Base-by-base conservation (phyloP, 805 yeast species). In the Ogataea saltuana region DNA sequence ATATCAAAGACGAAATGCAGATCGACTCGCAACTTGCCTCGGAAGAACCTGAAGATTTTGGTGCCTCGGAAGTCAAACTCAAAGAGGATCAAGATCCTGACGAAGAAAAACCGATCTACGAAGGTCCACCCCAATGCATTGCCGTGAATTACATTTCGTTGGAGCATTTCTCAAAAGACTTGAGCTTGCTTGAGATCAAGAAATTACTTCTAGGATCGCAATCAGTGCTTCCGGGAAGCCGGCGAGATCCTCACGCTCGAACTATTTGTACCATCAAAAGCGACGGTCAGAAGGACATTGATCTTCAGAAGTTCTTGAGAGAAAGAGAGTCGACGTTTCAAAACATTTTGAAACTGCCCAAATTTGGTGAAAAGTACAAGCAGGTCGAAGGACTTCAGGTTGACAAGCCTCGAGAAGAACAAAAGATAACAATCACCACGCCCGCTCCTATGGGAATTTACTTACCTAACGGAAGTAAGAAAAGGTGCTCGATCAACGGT, bases 361-460 rank as follows among this genome's bases (percentile, higher is more conserved):
- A 76, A 39, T 78, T 86, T 57, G 95, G 93, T 12, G 80, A 77
- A 46, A 71, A 62, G 44, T 71, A 68, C 42, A 67, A 65, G 33
- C 63, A 61, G 13, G 56, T 65, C 22, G 71, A 72, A 20, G 68
- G 71, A 20, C 68, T 68, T 33, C 72, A 70, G 22, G 70, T 70
- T 22, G 63, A 69, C 5, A 75, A 73, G 37, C 69, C 64, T 15
- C 74, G 75, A 35, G 73, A 72, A 35, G 69, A 65, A 33, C 68
- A 74, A 26, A 75, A 77, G 47, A 56, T 76, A 16, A 74, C 68
- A 11, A 71, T 85, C 39, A 74, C 70, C 18, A 85, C 91, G 0
- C 81, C 79, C 42, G 85, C 91, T 1, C 93, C 91, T 3, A 70
- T 81, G 3, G 91, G 91, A 13, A 80, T 84, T 22, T 76, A 81